Evolutionary conservation across 441 rosid species (phyloP).

Genomic region (Hura crepitans): DNA sequence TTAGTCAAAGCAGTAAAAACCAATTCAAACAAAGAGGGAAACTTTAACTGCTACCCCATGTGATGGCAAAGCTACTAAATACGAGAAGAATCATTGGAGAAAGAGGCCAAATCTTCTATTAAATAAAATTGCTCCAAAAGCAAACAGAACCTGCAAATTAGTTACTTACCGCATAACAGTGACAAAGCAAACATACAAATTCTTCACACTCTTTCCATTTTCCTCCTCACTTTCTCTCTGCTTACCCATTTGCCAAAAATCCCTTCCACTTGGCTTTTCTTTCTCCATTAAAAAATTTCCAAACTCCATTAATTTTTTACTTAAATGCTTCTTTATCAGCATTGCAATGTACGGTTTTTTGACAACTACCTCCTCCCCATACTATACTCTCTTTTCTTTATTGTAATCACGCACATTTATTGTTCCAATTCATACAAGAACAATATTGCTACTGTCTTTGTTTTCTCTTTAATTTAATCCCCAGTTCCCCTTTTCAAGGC

Average conservation of each 20-base stretch:
- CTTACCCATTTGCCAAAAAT: not conserved
- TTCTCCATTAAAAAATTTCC: slow-evolving; percentile 12
- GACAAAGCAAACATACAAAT: slow-evolving; percentile 1
- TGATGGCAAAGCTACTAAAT: slow-evolving; percentile 21
- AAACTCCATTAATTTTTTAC: slow-evolving; percentile 14
- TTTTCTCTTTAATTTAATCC: not conserved
- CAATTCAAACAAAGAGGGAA: not conserved
- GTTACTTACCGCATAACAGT: not conserved
- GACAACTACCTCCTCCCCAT: not conserved
- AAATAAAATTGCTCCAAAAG: not conserved
- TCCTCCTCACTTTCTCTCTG: not conserved
- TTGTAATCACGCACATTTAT: slow-evolving; percentile 13
- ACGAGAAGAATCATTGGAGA: slow-evolving; percentile 10
- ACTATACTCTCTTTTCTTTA: slow-evolving; percentile 22
- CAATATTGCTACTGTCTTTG: not conserved
- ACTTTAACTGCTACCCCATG: not conserved
- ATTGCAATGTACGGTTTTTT: not conserved
- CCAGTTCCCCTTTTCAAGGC: slow-evolving; percentile 5
- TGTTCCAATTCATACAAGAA: slow-evolving; percentile 4
- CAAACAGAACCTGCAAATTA: slow-evolving; percentile 9
- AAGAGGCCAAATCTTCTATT: not conserved
- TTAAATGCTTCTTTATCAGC: slow-evolving; percentile 11
- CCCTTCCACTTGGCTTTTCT: slow-evolving; percentile 18
- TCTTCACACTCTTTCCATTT: not conserved
- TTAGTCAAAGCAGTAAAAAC: not conserved